Base-by-base conservation (phyloP, 495 filamentous ascomycete genomes). In the Xylaria sp. region DNA sequence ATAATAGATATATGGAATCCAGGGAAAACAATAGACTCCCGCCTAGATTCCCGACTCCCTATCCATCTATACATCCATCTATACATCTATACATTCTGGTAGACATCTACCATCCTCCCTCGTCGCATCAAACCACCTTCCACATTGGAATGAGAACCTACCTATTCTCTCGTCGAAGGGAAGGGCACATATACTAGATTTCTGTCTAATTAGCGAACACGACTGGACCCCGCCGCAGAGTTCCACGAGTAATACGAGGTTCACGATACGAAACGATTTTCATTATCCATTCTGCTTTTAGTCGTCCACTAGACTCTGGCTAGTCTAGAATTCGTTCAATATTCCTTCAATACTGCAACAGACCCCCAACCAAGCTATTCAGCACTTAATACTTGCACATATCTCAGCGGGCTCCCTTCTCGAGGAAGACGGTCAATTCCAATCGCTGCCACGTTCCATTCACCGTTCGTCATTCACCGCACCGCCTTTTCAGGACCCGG, bases 1-100 rank as follows among this genome's bases (percentile, higher is more conserved):
- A 64, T 68, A 70, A 65, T 73, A 70, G 67, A 73, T 73, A 48
- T 73, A 58, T 58, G 46, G 67, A 71, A 71, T 73, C 68, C 68
- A 52, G 67, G 33, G 21, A 50, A 63, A 50, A 21, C 35, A 7
- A 66, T 21, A 35, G 15, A 66, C 44, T 52, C n/a, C 6, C 53
- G 40, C 44, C 55, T 69, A 14, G n/a, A 69, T 62, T 62, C 57
- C 46, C 68, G 14, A 26, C 41, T 70, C 68, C 58, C 58, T 62
- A 50, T 26, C 57, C 33, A 57, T 33, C 29, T 17, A 29, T 40
- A 17, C 21, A 41, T 50, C 26, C 21, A 57, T 37, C 58, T 62
- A 50, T 17, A 31, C 19, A 57, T n/a, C 33, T n/a, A 33, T 40
- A 17, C 21, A 40, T 48, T n/a, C n/a, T n/a, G n/a, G n/a, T n/a